Evolutionary conservation across 352 stramenopile species (phyloP), one percentile per base, ranked within the genome.

Genomic region (Phytophthora fragariaefolia): DNA sequence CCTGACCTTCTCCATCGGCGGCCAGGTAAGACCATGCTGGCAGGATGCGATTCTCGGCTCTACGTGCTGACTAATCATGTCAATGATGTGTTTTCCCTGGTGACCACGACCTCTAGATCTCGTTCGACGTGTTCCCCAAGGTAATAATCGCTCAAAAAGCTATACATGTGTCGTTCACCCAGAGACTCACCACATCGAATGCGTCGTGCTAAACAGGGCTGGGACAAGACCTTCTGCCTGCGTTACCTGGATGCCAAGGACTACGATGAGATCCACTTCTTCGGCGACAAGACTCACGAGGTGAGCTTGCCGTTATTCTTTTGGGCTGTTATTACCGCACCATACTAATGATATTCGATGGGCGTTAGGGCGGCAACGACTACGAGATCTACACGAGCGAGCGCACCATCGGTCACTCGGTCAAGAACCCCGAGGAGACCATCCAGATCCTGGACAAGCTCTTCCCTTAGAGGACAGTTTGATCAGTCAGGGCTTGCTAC

Each of bases 261-360:
- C 77, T 99, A 98, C 83, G 97, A 99, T 72, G 96, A 99, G 74
- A 97, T 99, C 75, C 97, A 99, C 82, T 99, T 99, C 74, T 99
- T 99, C 75, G 98, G 98, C 51, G 98, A 99, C 90, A 99, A 99
- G 83, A 99, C 97, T 17, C 97, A 99, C 82, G 79, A 97, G 74
- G 86, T 93, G 45, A 57, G 63, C 24, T 68, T 13, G 24, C 23
- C 45, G 18, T 45, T 38, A 46, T 30, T 43, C 48, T 26, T 2
- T 43, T 54, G n/a, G 23, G 10, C 36, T 58, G 32, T 15, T 62
- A 54, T 53, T 53, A 15, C 53, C 23, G 10, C 51, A 28, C 36
- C 6, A 12, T 15, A 53, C 48, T 70, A 42, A 64, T 55, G 10
- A 18, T 50, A 47, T 58, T 26, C 43, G 36, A 26, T 15, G 27